Base-by-base conservation (phyloP, 257 asterid species). In the Solanum piurae region DNA sequence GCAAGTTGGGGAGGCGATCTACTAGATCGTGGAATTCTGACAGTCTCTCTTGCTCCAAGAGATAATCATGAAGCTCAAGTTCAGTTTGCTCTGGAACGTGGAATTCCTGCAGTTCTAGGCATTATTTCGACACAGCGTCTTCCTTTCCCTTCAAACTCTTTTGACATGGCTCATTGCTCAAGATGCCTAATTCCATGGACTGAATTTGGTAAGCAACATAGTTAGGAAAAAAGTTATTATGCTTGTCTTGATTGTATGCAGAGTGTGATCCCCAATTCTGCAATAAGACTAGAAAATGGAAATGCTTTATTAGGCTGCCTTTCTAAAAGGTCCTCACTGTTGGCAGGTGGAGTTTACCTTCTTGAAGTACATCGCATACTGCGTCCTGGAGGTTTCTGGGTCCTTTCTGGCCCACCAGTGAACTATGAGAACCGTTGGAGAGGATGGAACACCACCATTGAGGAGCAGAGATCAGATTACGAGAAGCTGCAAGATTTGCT, bases 161-260 rank as follows among this genome's bases (percentile, higher is more conserved):
- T 97, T 36, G 99, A 97, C 92, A 95, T 97, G 99, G 99, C 99
- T 6, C 99, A 97, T 89, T 97, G 99, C 93, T 96, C 99, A 14
- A 93, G 99, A 96, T 97, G 99, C 94, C 98, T 97, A 37, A 97
- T 97, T 76, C 99, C 99, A 73, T 97, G 99, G 99, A 95, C 99
- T 27, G 99, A 97, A 94, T 96, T 97, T 71, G 99, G 99, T 97
- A 91, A 89, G 42, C 84, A 21, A 66, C 86, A 3, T 80, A 37
- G 49, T 49, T 49, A 49, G 42, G 21, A 31, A 82, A 25, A 23
- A 49, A 1, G 25, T 27, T 49, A 55, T 18, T 18, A 80, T 80
- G 68, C 85, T 44, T 79, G 7, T 29, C 4, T 80, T 27, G 66
- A 82, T 27, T 76, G 12, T 34, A 40, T 76, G 34, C 83, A 2